Evolutionary conservation across 306 rosid species (phyloP).

Genomic region (Vachellia pachyceras): DNA sequence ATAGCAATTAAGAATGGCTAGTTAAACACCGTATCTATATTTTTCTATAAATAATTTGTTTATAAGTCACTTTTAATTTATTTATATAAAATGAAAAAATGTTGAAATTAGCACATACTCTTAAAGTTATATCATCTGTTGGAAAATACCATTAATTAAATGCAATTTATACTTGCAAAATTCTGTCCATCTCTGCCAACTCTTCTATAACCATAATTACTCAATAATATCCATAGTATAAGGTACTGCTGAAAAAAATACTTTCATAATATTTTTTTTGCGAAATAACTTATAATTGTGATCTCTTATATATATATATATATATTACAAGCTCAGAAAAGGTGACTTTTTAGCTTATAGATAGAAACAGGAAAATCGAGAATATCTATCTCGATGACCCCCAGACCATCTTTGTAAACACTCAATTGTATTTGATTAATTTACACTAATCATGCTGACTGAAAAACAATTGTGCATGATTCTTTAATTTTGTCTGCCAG

Average conservation of each 20-base stretch:
- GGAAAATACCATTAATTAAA: no score
- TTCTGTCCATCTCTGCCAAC: background rate
- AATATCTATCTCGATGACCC: background rate
- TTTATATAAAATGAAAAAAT: no score
- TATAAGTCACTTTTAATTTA: no score
- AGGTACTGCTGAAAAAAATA: background rate
- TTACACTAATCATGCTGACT: background rate
- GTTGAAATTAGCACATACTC: background rate
- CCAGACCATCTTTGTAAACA: background rate
- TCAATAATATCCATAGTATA: background rate
- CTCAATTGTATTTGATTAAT: background rate
- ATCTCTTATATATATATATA: background rate
- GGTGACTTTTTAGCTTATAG: background rate
- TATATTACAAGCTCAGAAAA: background rate
- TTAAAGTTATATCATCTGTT: no score
- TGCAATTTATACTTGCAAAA: background rate
- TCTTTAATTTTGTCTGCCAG: background rate
- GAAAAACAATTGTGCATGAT: constrained; percentile 15
- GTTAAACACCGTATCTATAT: no score
- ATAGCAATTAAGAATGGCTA: no score
- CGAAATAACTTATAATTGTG: background rate
- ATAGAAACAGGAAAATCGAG: background rate
- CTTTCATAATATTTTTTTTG: background rate
- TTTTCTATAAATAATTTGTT: no score
- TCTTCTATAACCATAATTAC: background rate